phyloP scores from a whole-genome alignment of 371 early-diverging fungal genomes.

The Mucor indicus region DNA sequence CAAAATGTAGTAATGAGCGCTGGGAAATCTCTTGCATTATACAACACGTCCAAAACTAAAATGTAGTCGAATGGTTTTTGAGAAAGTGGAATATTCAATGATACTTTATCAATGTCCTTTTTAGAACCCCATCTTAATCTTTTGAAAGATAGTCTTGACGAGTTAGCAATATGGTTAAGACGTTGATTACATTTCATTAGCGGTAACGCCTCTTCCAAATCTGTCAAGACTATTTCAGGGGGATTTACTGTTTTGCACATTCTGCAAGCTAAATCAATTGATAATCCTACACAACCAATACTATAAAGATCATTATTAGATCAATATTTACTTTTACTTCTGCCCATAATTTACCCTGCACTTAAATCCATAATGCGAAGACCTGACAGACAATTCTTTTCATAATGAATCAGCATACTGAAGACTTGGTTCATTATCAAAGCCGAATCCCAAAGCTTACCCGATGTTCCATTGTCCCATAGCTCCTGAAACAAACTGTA shows the following conservation, averaged over 20 bases:
- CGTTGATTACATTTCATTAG: conserved; percentile 34
- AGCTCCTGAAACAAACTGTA: conserved; percentile 37
- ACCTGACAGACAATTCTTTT: conserved; percentile 13
- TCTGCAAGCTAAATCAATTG: conserved; percentile 3
- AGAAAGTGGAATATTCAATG: not conserved
- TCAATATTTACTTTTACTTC: too few relatives aligned
- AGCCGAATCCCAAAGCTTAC: conserved; percentile 57
- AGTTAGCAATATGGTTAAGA: conserved; percentile 18
- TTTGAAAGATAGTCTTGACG: conserved; percentile 6
- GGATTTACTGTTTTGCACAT: conserved; percentile 1
- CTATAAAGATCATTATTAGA: too few relatives aligned
- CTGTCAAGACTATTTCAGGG: conserved; percentile 29
- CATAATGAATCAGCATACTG: conserved; percentile 8
- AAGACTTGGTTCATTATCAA: conserved; percentile 37
- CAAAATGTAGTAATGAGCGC: conserved; percentile 26
- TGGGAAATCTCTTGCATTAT: conserved; percentile 33
- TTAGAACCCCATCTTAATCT: conserved; percentile 22
- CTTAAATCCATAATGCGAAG: conserved; percentile 46
- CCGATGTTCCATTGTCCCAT: conserved; percentile 46
- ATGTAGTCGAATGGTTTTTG: conserved; percentile 26
- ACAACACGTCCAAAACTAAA: conserved; percentile 51
- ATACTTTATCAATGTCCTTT: not conserved
- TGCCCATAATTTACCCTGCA: conserved; percentile 25
- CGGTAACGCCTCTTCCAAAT: conserved; percentile 37
- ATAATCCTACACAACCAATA: conserved; percentile 7